Base-by-base conservation (phyloP, 495 filamentous ascomycete species). In the Neurospora cerealis region DNA sequence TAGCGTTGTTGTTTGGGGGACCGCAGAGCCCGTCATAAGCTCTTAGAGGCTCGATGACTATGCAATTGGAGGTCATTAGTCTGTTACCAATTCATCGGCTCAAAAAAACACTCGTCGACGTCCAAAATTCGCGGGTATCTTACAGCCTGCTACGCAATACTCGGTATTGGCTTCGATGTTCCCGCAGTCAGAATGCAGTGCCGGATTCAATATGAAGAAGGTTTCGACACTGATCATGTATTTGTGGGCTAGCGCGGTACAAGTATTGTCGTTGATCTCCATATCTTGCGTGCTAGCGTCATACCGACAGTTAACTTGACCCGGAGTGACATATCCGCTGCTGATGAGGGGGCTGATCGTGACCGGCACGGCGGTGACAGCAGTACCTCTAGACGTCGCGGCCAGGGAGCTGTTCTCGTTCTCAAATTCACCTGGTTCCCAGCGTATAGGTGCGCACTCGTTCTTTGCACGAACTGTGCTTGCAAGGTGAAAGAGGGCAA, bases 61-160 rank as follows among this genome's bases (percentile, higher is more conserved):
- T 17, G 41, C 38, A 17, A 19, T 5, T 3, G 10, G 38, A 4
- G 38, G 17, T n/a, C 15, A n/a, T 37, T 21, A 15, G 24, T 70
- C 19, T 70, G n/a, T 37, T 70, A 70, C 38, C 69, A 40, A 70
- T 70, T 24, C 19, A 39, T 70, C 34, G 38, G 34, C 17, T 21
- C 7, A 70, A 70, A 40, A 42, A 70, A 36, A 36, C 34, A 36
- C 34, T 36, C 34, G 34, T 36, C 34, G 3, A 36, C 34, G 34
- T 36, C 34, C 34, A 36, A 36, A 36, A 36, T 36, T 9, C 15
- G 8, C 24, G 11, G 0, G 32, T 28, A 2, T 42, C 76, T 77
- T 74, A 79, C 79, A 81, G 11, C 79, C 79, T 2, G 4, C 5
- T 10, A 80, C 78, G 54, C 78, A 81, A 71, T 81, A 81, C 5